These are phyloP conservation scores for Vitis labrusca DNA, from an alignment of 164 flowering plant genomes.

Conservation along the genomic window DNA sequence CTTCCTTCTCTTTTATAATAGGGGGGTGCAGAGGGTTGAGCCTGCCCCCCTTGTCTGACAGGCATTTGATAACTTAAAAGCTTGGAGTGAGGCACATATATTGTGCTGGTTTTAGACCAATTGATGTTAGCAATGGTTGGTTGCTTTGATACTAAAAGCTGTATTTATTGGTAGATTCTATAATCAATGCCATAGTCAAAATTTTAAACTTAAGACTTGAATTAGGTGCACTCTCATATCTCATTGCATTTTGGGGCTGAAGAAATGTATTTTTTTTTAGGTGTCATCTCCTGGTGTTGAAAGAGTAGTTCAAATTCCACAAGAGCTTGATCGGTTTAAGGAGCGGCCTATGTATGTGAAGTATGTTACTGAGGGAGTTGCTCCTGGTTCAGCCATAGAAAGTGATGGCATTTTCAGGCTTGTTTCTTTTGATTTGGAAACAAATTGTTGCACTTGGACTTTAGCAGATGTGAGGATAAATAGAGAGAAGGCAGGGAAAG, in stretches of 20 bases:
- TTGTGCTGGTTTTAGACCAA: not conserved
- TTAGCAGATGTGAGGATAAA: conserved; percentile 81
- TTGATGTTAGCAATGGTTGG: not conserved
- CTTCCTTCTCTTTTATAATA: not conserved
- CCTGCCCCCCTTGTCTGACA: not conserved
- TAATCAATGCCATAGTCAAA: too few relatives aligned
- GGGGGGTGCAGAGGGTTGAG: not conserved
- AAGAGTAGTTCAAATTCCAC: conserved; percentile 71
- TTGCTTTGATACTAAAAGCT: not conserved
- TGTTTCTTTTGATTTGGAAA: conserved; percentile 61
- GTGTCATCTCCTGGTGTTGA: conserved; percentile 93
- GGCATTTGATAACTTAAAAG: not conserved
- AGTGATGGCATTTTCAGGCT: conserved; percentile 80
- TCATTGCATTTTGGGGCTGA: conserved; percentile 7
- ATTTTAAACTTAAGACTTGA: not conserved
- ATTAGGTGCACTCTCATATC: not conserved
- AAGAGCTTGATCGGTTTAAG: conserved; percentile 79
- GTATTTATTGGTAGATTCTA: too few relatives aligned
- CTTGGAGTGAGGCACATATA: not conserved
- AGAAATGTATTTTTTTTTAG: conserved; percentile 25
- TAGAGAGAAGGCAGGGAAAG: conserved; percentile 87
- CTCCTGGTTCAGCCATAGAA: conserved; percentile 37
- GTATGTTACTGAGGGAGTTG: conserved; percentile 39
- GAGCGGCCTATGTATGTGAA: conserved; percentile 72
- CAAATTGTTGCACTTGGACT: conserved; percentile 72